A percentile compares a stretch with the other conserved stretches of the same genome.
These are phyloP conservation scores for Coemansia sp. DNA, from an alignment of 192 early-diverging fungal genomes.

Conservation along the genomic window DNA sequence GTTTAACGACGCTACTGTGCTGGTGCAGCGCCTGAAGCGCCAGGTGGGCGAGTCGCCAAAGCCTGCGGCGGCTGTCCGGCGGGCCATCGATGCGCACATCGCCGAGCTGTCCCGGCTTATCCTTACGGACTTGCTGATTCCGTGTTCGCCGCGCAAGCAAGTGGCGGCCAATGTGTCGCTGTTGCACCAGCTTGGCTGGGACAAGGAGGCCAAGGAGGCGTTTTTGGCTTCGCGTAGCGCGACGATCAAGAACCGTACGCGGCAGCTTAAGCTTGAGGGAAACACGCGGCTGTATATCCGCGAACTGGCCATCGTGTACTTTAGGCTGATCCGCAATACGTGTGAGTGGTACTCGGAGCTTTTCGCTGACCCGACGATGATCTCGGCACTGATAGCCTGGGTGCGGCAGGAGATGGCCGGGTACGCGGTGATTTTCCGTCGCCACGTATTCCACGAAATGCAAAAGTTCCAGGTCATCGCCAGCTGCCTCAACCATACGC, in stretches of 20 bases:
- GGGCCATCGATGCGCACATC: conserved; percentile 34
- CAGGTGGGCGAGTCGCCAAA: conserved; percentile 20
- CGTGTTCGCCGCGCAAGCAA: conserved; percentile 77
- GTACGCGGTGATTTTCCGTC: conserved; percentile 84
- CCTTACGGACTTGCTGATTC: conserved; percentile 75
- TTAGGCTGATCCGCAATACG: conserved; percentile 90
- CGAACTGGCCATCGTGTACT: conserved; percentile 84
- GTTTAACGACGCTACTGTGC: conserved; percentile 77
- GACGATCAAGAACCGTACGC: conserved; percentile 68
- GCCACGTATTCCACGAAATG: conserved; percentile 82
- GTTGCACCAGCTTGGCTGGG: conserved; percentile 69
- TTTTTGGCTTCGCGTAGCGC: conserved; percentile 78
- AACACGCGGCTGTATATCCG: conserved; percentile 84
- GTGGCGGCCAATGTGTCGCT: conserved; percentile 78
- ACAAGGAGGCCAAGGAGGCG: conserved; percentile 75
- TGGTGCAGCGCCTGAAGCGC: conserved; percentile 38
- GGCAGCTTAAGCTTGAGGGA: conserved; percentile 85
- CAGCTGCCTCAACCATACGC: conserved; percentile 76
- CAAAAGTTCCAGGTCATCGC: conserved; percentile 81
- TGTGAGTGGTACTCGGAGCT: conserved; percentile 94
- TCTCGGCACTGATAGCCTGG: conserved; percentile 94
- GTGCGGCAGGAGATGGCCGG: conserved; percentile 80
- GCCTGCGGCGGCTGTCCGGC: conserved; percentile 31
- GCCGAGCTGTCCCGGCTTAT: conserved; percentile 59
- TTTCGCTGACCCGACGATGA: conserved; percentile 87